Evolutionary conservation across 768 basidiomycete species (phyloP).

Genomic region (Tulasnella sp.): DNA sequence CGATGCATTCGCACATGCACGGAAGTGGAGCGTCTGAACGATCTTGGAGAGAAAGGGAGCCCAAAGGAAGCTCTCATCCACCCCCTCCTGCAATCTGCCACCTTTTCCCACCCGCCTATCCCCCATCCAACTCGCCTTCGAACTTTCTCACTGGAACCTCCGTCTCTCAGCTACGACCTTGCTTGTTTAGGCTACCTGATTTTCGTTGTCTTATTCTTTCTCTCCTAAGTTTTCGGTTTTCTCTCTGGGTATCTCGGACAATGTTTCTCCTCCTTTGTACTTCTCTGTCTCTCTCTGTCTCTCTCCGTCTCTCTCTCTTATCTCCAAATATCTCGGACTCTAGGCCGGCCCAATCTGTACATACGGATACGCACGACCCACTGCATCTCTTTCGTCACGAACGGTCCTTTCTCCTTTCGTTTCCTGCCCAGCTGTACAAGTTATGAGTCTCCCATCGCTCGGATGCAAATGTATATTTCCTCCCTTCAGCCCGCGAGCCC

Average conservation of each 20-base stretch:
- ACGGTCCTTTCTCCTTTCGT: neutral
- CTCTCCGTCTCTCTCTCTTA: neutral
- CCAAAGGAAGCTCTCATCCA: neutral
- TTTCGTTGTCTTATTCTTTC: slow-evolving; percentile 9
- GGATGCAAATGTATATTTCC: slow-evolving; percentile 4
- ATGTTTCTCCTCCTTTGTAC: slow-evolving; percentile 1
- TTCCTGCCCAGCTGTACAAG: slow-evolving; percentile 7
- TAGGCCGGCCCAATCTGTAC: slow-evolving; percentile 4
- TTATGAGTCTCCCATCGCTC: neutral
- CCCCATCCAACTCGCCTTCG: neutral
- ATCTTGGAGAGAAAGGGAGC: neutral
- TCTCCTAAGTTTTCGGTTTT: neutral
- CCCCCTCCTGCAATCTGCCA: neutral
- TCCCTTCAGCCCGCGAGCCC: neutral
- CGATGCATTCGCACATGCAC: neutral
- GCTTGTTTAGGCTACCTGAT: slow-evolving; percentile 11
- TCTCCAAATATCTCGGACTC: slow-evolving; percentile 13
- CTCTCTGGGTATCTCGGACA: slow-evolving; percentile 6
- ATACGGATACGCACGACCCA: neutral
- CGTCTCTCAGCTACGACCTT: neutral
- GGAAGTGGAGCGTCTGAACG: neutral
- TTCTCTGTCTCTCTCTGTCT: neutral
- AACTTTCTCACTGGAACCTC: too few species aligned
- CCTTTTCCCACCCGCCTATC: neutral
- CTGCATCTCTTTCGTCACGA: neutral